phyloP scores from a whole-genome alignment of 2,329 filamentous ascomycete genomes.

The Tolypocladium cylindrosporum region DNA sequence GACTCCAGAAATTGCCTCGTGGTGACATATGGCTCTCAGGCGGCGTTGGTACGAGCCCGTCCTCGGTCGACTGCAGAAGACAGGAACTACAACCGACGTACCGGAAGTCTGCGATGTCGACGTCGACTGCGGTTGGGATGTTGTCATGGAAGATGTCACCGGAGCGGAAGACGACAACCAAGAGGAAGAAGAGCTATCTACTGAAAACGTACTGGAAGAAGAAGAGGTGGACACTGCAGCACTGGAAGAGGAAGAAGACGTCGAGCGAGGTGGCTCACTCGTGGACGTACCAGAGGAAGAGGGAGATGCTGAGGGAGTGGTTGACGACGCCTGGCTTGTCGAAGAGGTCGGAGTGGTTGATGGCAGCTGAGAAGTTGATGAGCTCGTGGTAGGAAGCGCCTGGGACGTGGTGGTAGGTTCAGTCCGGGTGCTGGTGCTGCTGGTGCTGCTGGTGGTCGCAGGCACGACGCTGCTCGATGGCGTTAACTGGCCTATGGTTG shows the following conservation, averaged over 20 bases:
- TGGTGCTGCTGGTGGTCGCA: constrained; percentile 2
- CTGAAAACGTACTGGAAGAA: constrained; percentile 22
- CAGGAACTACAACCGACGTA: constrained; percentile 16
- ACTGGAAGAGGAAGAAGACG: constrained; percentile 18
- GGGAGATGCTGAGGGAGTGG: constrained; percentile 4
- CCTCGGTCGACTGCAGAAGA: not conserved
- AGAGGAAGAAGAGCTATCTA: constrained; percentile 8
- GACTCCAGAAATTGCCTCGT: too few species aligned
- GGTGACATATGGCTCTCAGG: not conserved
- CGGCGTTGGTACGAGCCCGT: not conserved
- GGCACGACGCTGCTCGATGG: not conserved
- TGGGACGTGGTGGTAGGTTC: constrained; percentile 5
- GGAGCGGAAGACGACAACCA: constrained; percentile 17
- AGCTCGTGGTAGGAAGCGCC: constrained; percentile 1
- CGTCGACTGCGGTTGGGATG: constrained; percentile 5
- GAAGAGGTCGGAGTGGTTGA: constrained; percentile 6
- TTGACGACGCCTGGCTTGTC: constrained; percentile 4
- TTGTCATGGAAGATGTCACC: constrained; percentile 6
- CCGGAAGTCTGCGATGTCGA: constrained; percentile 13
- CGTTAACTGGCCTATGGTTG: not conserved
- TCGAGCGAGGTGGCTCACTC: constrained; percentile 17
- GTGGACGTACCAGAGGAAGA: constrained; percentile 15
- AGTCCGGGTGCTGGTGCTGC: not conserved
- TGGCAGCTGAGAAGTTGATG: not conserved
- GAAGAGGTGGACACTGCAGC: constrained; percentile 18